phyloP scores from a whole-genome alignment of 805 yeast species.

The Sungouiella blattae region DNA sequence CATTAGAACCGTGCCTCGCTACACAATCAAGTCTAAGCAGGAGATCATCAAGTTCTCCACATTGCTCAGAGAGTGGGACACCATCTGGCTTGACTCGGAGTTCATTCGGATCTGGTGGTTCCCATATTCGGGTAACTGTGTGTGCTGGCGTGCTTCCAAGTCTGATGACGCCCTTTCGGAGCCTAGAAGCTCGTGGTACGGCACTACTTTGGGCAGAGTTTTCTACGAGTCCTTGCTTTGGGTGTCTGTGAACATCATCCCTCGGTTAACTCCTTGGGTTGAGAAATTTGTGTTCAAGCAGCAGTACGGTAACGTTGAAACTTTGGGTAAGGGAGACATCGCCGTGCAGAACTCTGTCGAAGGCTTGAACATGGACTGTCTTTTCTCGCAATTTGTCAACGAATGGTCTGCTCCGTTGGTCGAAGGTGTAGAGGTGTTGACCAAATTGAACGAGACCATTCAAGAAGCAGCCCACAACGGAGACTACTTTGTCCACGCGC shows the following conservation, averaged over 20 bases:
- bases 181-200: conserved; percentile 81
- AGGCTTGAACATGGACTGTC: conserved; percentile 92
- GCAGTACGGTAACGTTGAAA: conserved; percentile 77
- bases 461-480: conserved; percentile 54
- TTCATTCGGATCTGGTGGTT: conserved; percentile 97
- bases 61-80: conserved; percentile 68
- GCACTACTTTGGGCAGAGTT: conserved; percentile 70
- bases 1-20: conserved; percentile 77
- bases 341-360: conserved; percentile 80
- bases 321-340: conserved; percentile 54
- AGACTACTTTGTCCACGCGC: conserved; percentile 87
- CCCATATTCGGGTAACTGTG: conserved; percentile 83
- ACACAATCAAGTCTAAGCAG: conserved; percentile 74
- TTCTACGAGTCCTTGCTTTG: conserved; percentile 78
- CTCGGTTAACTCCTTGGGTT: conserved; percentile 76
- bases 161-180: conserved; percentile 59
- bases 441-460: conserved; percentile 59
- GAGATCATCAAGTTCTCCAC: conserved; percentile 79
- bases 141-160: conserved; percentile 86
- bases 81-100: conserved; percentile 85
- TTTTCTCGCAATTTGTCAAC: conserved; percentile 88
- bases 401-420: conserved; percentile 95
- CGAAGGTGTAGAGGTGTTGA: conserved; percentile 69
- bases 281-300: conserved; percentile 82
- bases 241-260: conserved; percentile 69